Conservation (phyloP, 148 eudicot species). For the Mesembryanthemum crystallinum region DNA sequence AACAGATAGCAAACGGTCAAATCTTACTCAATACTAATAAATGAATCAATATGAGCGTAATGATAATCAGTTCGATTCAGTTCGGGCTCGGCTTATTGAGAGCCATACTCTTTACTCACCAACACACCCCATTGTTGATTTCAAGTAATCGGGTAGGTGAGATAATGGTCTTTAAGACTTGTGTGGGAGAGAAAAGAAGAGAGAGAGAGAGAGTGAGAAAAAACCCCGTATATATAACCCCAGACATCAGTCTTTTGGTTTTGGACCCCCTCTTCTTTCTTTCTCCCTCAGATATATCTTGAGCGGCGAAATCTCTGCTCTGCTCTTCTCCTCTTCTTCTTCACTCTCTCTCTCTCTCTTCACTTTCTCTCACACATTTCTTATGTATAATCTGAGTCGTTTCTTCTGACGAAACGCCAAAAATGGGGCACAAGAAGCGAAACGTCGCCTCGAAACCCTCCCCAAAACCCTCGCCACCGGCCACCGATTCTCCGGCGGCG, state of each 20-base stretch:
- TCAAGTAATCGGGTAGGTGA: too few species aligned
- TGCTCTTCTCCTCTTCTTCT: not conserved
- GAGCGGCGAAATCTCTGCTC: not conserved
- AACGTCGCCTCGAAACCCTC: slow-evolving; percentile 41
- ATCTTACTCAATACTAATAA: too few species aligned
- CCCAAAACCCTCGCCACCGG: slow-evolving; percentile 30
- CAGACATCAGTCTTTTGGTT: not conserved
- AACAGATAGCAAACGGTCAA: too few species aligned
- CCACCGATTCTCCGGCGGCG: not conserved
- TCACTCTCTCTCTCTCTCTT: not conserved
- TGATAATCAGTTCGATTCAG: too few species aligned
- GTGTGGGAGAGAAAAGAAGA: too few species aligned
- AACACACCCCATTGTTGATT: too few species aligned
- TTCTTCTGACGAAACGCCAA: not conserved
- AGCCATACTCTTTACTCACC: too few species aligned
- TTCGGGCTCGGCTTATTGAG: too few species aligned
- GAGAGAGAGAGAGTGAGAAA: not conserved
- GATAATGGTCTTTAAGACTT: too few species aligned
- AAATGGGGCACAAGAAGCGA: slow-evolving; percentile 73
- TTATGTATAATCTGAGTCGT: slow-evolving; percentile 2
- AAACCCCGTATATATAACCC: slow-evolving; percentile 3
- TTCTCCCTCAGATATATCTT: not conserved
- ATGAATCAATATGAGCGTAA: too few species aligned
- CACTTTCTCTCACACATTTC: not conserved
- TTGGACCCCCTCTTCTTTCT: too few species aligned